These are phyloP conservation scores for Coemansia sp. DNA, from an alignment of 192 early-diverging fungal genomes.

Conservation along the genomic window DNA sequence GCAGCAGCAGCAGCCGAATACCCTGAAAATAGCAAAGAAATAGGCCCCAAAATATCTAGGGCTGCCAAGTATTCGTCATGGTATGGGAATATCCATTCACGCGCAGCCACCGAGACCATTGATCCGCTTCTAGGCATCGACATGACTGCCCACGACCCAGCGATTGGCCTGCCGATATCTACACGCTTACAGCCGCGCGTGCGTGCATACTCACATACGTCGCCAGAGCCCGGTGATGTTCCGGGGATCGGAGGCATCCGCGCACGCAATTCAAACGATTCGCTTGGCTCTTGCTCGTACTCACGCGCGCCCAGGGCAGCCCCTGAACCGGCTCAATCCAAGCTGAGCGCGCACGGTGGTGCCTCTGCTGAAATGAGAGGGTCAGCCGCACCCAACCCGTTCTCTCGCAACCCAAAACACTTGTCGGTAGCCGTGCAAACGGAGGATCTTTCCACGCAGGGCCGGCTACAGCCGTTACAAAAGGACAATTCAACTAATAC, in stretches of 20 bases:
- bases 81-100: constrained; percentile 11
- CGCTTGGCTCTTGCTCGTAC: constrained; percentile 12
- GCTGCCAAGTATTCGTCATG: constrained; percentile 15
- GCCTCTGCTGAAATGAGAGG: background rate
- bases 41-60: background rate
- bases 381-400: constrained; percentile 14
- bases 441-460: background rate
- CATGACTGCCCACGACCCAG: background rate
- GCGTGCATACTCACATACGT: constrained; percentile 13
- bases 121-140: background rate
- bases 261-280: constrained; percentile 18
- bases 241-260: constrained; percentile 6
- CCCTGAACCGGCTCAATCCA: background rate
- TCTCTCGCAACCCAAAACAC: constrained; percentile 16
- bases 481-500: background rate
- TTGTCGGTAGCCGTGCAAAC: constrained; percentile 41
- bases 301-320: background rate
- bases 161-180: constrained; percentile 12
- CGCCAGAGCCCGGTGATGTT: background rate
- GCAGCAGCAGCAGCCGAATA: background rate
- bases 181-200: constrained; percentile 32
- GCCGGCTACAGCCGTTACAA: background rate
- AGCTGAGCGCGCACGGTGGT: background rate
- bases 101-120: background rate
- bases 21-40: background rate